Conservation (phyloP, 2,329 filamentous ascomycete species). For the Nemania serpens region DNA sequence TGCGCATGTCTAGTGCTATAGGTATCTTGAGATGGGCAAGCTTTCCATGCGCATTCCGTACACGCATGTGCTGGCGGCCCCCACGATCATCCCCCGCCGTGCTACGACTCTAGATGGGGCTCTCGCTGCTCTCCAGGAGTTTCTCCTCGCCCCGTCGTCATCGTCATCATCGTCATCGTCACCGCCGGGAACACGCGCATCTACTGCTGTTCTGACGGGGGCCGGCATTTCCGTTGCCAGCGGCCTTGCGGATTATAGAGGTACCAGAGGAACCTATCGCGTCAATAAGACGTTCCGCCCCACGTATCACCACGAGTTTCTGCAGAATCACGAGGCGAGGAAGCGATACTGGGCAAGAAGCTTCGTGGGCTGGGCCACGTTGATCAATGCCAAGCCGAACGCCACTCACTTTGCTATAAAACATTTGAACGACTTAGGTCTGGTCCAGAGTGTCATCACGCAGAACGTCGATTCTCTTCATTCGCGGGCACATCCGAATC, state of each 20-base stretch:
- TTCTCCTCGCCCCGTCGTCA: constrained; percentile 66
- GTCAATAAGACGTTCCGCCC: constrained; percentile 89
- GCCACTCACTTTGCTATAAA: constrained; percentile 76
- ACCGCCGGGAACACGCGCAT: constrained; percentile 52
- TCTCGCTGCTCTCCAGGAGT: constrained; percentile 74
- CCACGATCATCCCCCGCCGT: constrained; percentile 72
- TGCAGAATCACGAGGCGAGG: constrained; percentile 77
- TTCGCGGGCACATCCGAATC: constrained; percentile 70
- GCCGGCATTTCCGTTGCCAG: constrained; percentile 94
- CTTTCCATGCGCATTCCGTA: constrained; percentile 88
- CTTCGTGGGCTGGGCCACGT: constrained; percentile 87
- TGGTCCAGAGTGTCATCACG: constrained; percentile 79
- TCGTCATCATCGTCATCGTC: constrained; percentile 34
- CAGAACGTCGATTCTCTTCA: constrained; percentile 99
- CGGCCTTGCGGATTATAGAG: constrained; percentile 90
- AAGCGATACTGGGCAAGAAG: constrained; percentile 96
- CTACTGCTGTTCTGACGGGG: constrained; percentile 67
- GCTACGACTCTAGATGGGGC: constrained; percentile 74
- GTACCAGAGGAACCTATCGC: constrained; percentile 87
- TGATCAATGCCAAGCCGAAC: constrained; percentile 81
- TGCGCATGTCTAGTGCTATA: not conserved
- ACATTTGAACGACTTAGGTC: constrained; percentile 71
- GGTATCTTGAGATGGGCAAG: constrained; percentile 60
- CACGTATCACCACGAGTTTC: constrained; percentile 92
- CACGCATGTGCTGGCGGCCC: constrained; percentile 77